These are phyloP conservation scores for Alternaria panax DNA, from an alignment of 2,329 filamentous ascomycete genomes.

Conservation along the genomic window DNA sequence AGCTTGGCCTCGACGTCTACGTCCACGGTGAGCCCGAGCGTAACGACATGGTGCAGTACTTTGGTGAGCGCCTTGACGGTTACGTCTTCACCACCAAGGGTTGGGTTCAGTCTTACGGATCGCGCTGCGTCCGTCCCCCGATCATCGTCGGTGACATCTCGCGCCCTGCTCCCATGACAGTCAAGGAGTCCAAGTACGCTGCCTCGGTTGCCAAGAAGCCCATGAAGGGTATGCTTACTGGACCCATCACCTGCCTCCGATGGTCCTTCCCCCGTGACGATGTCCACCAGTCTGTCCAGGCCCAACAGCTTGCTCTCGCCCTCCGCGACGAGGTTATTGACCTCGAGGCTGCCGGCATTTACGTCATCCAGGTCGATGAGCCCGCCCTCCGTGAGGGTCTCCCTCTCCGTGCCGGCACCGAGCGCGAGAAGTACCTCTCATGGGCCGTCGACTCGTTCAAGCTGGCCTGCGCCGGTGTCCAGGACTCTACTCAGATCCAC, in stretches of 20 bases:
- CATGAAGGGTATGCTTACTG: conserved; percentile 99
- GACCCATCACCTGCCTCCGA: conserved; percentile 96
- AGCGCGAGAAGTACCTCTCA: conserved; percentile 94
- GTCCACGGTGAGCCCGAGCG: conserved; percentile 99
- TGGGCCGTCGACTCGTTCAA: conserved; percentile 99
- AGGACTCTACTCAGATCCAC: conserved; percentile 98
- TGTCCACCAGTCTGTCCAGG: conserved; percentile 98
- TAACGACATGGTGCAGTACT: conserved; percentile 99
- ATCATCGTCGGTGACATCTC: conserved; percentile 99
- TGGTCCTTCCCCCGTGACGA: conserved; percentile 99
- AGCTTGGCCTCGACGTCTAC: conserved; percentile 95
- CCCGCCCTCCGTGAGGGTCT: conserved; percentile 99
- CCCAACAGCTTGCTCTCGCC: conserved; percentile 96
- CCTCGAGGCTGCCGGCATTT: conserved; percentile 94
- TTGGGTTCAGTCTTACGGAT: conserved; percentile 99
- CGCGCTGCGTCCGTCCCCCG: conserved; percentile 95
- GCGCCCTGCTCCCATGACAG: conserved; percentile 95
- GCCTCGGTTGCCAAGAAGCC: conserved; percentile 96
- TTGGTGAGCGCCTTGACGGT: conserved; percentile 94
- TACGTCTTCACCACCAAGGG: conserved; percentile 99
- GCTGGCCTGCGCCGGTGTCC: conserved; percentile 89
- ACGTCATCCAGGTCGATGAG: conserved; percentile 99
- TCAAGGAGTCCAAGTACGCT: conserved; percentile 99
- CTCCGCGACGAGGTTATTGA: conserved; percentile 98
- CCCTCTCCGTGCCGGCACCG: conserved; percentile 89